Base-by-base conservation (phyloP, 78 protist genomes). In the Neovahlkampfia damariscottae region DNA sequence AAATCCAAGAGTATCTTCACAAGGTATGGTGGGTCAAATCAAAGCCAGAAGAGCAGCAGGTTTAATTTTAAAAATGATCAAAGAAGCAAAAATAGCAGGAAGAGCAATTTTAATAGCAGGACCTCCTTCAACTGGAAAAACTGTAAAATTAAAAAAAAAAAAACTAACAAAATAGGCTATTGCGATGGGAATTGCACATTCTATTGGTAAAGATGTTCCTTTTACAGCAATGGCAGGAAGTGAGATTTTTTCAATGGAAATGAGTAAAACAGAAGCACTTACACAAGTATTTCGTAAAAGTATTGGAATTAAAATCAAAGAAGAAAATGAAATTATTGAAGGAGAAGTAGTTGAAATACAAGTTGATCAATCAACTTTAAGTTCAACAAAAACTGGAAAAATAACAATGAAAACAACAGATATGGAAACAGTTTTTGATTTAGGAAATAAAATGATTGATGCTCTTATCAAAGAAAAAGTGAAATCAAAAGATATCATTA, bases 381-480 rank as follows among this genome's bases (percentile, higher is more conserved):
- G 68, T 19, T 38, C 74, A 5, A 41, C 73, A 41, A 88, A 91
- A 74, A 87, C 89, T 8, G 99, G 99, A 73, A 84, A 88, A 81
- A 85, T 98, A 38, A 90, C 94, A 9, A 62, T 98, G 32, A 98
- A 97, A 90, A 98, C 99, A n/a, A 95, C 99, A 1, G 99, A 96
- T 28, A 97, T 97, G 99, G 99, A 98, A 90, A 92, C 99, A 0
- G 62, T 88, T 28, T 98, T 92, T 73, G 99, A 98, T 74, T 86
- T 98, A 4, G 99, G 99, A 4, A 75, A 40, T 9, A 95, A 95
- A 88, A 94, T 98, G 99, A 96, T 98, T 38, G 99, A 98, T 30
- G 69, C 90, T 35, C 94, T 98, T 68, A 73, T 69, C 62, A 92
- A 93, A 79, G 99, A 97, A 76, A 97, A 97, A 88, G 82, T 94